These are phyloP conservation scores for Melanogaster broomeanus DNA, from an alignment of 768 basidiomycete genomes.

Conservation along the genomic window DNA sequence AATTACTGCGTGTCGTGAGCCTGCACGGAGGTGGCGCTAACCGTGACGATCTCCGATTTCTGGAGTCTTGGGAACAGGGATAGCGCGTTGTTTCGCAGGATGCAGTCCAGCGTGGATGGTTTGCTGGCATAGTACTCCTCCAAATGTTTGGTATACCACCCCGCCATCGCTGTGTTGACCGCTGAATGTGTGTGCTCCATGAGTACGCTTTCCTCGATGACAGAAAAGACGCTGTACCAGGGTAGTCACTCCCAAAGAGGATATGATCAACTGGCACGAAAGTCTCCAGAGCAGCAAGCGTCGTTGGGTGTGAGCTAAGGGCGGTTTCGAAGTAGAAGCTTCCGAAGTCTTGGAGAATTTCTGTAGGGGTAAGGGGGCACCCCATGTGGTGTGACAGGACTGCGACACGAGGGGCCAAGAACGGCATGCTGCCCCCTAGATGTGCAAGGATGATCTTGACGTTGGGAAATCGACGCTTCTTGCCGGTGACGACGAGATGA, in stretches of 20 bases:
- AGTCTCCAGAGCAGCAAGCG: conserved; percentile 48
- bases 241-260: conserved; percentile 77
- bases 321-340: conserved; percentile 78
- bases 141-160: conserved; percentile 63
- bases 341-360: conserved; percentile 69
- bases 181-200: conserved; percentile 39
- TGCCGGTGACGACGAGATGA: conserved; percentile 72
- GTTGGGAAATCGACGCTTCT: conserved; percentile 60
- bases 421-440: conserved; percentile 67
- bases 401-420: conserved; percentile 69
- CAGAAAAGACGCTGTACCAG: conserved; percentile 47
- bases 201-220: background rate
- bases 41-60: background rate
- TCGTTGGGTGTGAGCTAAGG: conserved; percentile 56
- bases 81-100: conserved; percentile 54
- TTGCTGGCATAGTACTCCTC: conserved; percentile 48
- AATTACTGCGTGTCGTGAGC: conserved; percentile 10
- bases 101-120: conserved; percentile 37
- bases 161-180: conserved; percentile 52
- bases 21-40: background rate
- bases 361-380: conserved; percentile 57
- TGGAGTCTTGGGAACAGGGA: conserved; percentile 49
- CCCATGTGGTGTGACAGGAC: conserved; percentile 72
- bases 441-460: conserved; percentile 72
- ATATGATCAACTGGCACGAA: conserved; percentile 54